Conservation (phyloP, 257 asterid species). For the Scutellaria barbata region DNA sequence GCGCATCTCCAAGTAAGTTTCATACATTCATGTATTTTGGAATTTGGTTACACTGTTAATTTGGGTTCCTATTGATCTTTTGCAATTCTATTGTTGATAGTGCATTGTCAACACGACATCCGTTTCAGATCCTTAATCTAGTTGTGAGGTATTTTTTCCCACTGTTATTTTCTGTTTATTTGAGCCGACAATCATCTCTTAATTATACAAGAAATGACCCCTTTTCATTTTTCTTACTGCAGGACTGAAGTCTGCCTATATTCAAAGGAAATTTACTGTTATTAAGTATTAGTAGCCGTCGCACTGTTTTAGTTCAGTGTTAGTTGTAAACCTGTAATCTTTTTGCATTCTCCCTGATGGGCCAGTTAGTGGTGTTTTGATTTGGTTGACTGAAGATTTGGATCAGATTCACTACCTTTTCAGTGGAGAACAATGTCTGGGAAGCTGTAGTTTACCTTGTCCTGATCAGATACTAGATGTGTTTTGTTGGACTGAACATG, state of each 20-base stretch:
- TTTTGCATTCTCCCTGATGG: constrained; percentile 31
- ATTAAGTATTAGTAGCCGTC: constrained; percentile 49
- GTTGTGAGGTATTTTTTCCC: constrained; percentile 49
- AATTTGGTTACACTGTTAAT: constrained; percentile 25
- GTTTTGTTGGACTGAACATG: constrained; percentile 32
- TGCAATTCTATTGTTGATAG: constrained; percentile 42
- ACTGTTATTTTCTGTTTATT: constrained; percentile 10
- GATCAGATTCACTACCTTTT: constrained; percentile 36
- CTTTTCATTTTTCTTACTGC: constrained; percentile 18
- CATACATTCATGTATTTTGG: constrained; percentile 21
- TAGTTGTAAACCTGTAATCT: constrained; percentile 30
- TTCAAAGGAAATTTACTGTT: constrained; percentile 42
- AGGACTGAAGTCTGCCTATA: constrained; percentile 53
- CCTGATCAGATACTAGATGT: constrained; percentile 37
- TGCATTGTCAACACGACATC: constrained; percentile 49
- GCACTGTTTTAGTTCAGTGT: constrained; percentile 39
- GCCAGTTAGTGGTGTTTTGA: constrained; percentile 31
- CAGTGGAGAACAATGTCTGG: constrained; percentile 33
- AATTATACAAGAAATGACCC: constrained; percentile 8
- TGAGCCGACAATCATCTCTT: neutral
- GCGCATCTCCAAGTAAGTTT: constrained; percentile 62
- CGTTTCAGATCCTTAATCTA: constrained; percentile 55
- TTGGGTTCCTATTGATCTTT: constrained; percentile 34
- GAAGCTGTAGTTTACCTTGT: constrained; percentile 43
- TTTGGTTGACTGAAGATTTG: constrained; percentile 50